Conservation (phyloP, 257 asterid species). For the Solanum peruvianum region DNA sequence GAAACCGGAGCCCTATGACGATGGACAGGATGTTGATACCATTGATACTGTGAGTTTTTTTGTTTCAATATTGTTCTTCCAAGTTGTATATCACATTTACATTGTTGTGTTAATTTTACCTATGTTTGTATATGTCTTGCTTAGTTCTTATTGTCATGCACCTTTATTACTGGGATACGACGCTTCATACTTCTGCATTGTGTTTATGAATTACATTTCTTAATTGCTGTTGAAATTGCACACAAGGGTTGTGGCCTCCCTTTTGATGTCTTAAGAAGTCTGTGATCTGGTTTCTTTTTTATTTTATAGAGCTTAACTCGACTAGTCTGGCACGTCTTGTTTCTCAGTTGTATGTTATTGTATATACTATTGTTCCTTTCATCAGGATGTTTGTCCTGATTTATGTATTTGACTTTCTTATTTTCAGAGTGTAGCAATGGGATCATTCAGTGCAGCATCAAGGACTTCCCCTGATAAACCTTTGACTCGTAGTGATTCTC, state of each 20-base stretch:
- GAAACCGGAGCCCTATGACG: background rate
- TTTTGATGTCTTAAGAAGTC: background rate
- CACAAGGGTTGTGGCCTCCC: background rate
- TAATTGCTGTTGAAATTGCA: background rate
- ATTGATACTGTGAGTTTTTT: background rate
- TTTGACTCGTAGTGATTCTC: background rate
- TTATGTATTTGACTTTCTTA: background rate
- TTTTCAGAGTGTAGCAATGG: background rate
- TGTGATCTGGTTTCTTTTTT: background rate
- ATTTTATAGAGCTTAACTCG: background rate
- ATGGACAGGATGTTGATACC: background rate
- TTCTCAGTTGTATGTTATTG: background rate
- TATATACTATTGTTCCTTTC: background rate
- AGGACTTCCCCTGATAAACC: background rate
- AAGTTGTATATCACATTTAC: background rate
- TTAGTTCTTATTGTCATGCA: background rate
- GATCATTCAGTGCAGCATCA: background rate
- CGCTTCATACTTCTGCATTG: background rate
- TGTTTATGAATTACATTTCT: background rate
- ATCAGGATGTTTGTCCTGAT: background rate
- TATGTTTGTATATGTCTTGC: background rate
- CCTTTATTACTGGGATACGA: background rate
- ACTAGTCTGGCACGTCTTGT: background rate
- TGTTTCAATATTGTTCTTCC: background rate
- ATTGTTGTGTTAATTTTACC: background rate